Evolutionary conservation across 1,284 basidiomycete genomes (phyloP).

Genomic region (Xerocomus minutiporus): DNA sequence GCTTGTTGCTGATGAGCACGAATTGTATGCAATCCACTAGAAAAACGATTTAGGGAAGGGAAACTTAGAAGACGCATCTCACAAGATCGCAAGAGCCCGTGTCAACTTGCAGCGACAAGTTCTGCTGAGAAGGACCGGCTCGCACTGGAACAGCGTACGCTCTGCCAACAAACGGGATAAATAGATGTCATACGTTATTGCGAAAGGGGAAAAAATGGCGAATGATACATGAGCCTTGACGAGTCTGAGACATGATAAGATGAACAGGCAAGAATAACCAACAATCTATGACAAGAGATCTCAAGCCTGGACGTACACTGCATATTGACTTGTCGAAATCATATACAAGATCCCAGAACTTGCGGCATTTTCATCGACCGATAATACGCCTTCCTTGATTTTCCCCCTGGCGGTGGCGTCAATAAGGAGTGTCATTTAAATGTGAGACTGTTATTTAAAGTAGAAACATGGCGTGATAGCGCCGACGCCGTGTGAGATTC

Average conservation of each 20-base stretch:
- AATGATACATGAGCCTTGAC: not conserved
- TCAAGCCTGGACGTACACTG: constrained; percentile 44
- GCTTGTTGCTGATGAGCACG: constrained; percentile 50
- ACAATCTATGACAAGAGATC: not conserved
- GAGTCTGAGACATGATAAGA: not conserved
- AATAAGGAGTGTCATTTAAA: constrained; percentile 12
- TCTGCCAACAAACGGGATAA: constrained; percentile 32
- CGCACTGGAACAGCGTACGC: constrained; percentile 56
- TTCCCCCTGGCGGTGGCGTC: constrained; percentile 7
- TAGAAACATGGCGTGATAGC: constrained; percentile 8
- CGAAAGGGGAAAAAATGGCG: not conserved
- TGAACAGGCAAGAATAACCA: not conserved
- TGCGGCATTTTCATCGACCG: constrained; percentile 38
- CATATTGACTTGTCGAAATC: constrained; percentile 45
- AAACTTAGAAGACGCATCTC: constrained; percentile 25
- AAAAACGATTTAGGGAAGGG: not conserved
- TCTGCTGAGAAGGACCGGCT: constrained; percentile 47
- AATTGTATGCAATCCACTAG: constrained; percentile 62
- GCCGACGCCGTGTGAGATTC: constrained; percentile 20
- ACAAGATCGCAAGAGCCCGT: constrained; percentile 75
- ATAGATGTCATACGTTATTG: not conserved
- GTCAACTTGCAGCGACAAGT: constrained; percentile 62
- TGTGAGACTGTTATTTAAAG: not conserved
- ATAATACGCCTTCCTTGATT: constrained; percentile 14
- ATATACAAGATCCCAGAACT: constrained; percentile 47